Evolutionary conservation across 176 grass and related monocot genomes (phyloP), one percentile per base, ranked within the genome.

Genomic region (Tillandsia leiboldiana): DNA sequence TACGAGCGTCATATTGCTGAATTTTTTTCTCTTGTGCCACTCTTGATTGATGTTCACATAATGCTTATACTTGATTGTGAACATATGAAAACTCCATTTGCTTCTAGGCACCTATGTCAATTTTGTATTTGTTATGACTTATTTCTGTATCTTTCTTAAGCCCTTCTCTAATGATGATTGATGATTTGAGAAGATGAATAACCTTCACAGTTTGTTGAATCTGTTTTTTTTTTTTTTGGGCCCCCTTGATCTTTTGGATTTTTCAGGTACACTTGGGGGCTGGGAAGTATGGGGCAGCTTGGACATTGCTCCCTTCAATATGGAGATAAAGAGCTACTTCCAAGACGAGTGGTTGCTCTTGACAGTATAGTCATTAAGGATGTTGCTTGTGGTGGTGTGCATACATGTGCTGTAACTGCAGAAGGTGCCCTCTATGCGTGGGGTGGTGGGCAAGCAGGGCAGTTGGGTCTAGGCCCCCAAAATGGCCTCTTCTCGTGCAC

Each of bases 271-370:
- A 97, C 89, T 29, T 97, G 93, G 93, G 93, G 89, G 47, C 81
- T 87, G 12, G 93, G 93, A 77, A 97, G 79, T 82, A 83, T 92
- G 83, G 93, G 89, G 50, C 93, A 97, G 84, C 86, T 97, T 82
- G 93, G 93, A 12, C 89, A 97, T 81, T 81, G 83, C 68, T 97
- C 93, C 26, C 79, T 92, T 56, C 93, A 90, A 49, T 85, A 84
- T 72, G 76, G 67, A 80, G 88, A 97, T 48, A 90, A 87, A 69
- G 93, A 97, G 69, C 71, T 97, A 51, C 88, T 92, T 51, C 93
- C 86, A 66, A 89, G 93, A 69, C 68, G 82, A 74, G 65, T 92
- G 67, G 83, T 97, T 67, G 84, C 93, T 2, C 86, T 97, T 80
- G 93, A 92, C 64, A 53, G 83, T 56, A 90, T 72, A 77, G 49